Percentiles rank a stretch among this genome's conserved stretches.
Evolutionary conservation across 2,329 filamentous ascomycete species (phyloP).

Genomic region (Nectriaceae sp.): DNA sequence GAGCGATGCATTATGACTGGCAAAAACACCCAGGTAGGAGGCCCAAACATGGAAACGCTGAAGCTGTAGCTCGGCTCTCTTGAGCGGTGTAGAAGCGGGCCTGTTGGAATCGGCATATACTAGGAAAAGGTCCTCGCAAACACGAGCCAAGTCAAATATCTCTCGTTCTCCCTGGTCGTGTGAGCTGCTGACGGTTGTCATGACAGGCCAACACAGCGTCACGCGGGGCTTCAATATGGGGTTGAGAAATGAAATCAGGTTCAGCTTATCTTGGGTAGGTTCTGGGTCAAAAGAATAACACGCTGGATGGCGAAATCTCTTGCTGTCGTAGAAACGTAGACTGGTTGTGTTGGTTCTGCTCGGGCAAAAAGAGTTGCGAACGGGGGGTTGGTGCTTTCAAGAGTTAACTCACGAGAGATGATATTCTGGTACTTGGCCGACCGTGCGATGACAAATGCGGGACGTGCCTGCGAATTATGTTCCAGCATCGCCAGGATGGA

Average conservation of each 20-base stretch:
- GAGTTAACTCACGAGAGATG: no score
- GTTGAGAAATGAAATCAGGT: no score
- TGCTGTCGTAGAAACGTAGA: background rate
- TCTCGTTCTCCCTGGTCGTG: background rate
- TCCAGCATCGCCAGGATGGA: no score
- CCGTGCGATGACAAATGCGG: no score
- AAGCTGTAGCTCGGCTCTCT: background rate
- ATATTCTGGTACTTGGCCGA: no score
- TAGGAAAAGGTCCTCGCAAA: background rate
- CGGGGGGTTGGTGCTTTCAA: no score
- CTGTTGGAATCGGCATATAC: background rate
- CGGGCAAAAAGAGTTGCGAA: no score
- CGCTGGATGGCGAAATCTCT: background rate
- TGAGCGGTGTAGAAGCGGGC: background rate
- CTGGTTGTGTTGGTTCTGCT: no score
- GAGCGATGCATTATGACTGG: background rate
- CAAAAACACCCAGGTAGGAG: background rate
- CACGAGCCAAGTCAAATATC: background rate
- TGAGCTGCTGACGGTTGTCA: background rate
- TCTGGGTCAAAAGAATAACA: background rate
- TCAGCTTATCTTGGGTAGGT: background rate
- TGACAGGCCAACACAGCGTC: no score
- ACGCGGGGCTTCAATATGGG: no score
- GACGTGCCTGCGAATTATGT: no score
- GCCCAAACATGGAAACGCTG: background rate